These are phyloP conservation scores for Pichia ethanolica DNA, from an alignment of 805 yeast genomes.

Conservation along the genomic window DNA sequence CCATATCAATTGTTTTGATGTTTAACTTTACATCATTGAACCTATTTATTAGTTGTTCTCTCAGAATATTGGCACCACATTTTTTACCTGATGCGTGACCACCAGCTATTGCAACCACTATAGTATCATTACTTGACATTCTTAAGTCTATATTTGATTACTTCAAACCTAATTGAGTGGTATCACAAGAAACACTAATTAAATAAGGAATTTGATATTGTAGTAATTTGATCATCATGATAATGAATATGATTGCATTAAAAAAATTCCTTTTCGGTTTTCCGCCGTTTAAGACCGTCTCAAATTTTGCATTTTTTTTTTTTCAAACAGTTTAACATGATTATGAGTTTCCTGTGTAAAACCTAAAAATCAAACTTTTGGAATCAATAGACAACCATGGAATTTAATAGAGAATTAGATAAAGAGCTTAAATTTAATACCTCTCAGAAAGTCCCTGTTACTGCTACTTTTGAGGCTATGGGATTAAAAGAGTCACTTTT, in stretches of 20 bases:
- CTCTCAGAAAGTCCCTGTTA: constrained; percentile 46
- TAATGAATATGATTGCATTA: too few relatives aligned
- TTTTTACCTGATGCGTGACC: constrained; percentile 31
- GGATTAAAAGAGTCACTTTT: constrained; percentile 57
- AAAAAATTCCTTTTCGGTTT: too few relatives aligned
- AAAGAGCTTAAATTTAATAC: constrained; percentile 53
- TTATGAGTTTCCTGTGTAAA: too few relatives aligned
- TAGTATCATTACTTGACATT: constrained; percentile 5
- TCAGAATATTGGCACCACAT: constrained; percentile 18
- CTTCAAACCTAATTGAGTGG: too few relatives aligned
- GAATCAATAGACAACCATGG: constrained; percentile 26
- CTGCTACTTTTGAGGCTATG: constrained; percentile 63
- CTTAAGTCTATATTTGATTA: too few relatives aligned
- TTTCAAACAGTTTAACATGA: too few relatives aligned
- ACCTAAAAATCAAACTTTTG: too few relatives aligned
- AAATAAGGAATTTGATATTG: too few relatives aligned
- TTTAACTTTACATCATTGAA: constrained; percentile 11
- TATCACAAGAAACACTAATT: not conserved
- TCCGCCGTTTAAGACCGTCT: too few relatives aligned
- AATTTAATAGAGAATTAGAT: constrained; percentile 55
- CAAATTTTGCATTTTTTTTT: not conserved
- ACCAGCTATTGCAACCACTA: constrained; percentile 27
- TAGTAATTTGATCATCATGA: too few relatives aligned
- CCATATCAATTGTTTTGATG: constrained; percentile 21
- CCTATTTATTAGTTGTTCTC: constrained; percentile 18